Percentiles rank a stretch among this genome's conserved stretches.
phyloP scores from a whole-genome alignment of 2,329 filamentous ascomycete species.

The Daldinia eschscholtzii region DNA sequence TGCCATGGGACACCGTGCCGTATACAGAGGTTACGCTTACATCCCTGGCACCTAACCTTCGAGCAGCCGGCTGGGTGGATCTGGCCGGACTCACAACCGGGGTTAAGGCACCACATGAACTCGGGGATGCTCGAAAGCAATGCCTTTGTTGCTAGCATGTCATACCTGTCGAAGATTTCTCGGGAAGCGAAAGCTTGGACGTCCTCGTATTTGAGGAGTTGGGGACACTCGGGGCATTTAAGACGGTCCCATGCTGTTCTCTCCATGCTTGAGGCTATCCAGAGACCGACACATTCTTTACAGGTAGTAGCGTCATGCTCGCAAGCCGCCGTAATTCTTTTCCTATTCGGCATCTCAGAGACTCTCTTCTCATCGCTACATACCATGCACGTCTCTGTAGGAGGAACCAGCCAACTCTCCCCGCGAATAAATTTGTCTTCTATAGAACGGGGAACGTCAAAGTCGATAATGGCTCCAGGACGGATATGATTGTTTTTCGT shows the following conservation, averaged over 20 bases:
- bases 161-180: conserved; percentile 53
- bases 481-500: conserved; percentile 35
- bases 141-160: conserved; percentile 52
- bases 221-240: conserved; percentile 54
- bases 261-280: conserved; percentile 53
- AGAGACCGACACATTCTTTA: conserved; percentile 53
- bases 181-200: conserved; percentile 48
- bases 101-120: conserved; percentile 57
- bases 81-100: conserved; percentile 55
- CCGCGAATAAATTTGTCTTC: conserved; percentile 49
- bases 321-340: conserved; percentile 50
- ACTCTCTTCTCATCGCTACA: conserved; percentile 54
- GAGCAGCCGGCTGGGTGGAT: conserved; percentile 52
- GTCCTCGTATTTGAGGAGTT: conserved; percentile 50
- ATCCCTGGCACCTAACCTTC: conserved; percentile 53
- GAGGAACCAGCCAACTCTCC: conserved; percentile 53
- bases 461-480: conserved; percentile 50
- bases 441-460: conserved; percentile 48
- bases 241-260: conserved; percentile 51
- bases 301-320: conserved; percentile 50
- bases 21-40: conserved; percentile 52
- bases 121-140: conserved; percentile 49
- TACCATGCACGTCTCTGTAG: conserved; percentile 51
- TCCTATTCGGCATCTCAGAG: conserved; percentile 50
- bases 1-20: conserved; percentile 56